Evolutionary conservation across 2,329 filamentous ascomycete genomes (phyloP).

Genomic region (Corniculantispora saksenae): DNA sequence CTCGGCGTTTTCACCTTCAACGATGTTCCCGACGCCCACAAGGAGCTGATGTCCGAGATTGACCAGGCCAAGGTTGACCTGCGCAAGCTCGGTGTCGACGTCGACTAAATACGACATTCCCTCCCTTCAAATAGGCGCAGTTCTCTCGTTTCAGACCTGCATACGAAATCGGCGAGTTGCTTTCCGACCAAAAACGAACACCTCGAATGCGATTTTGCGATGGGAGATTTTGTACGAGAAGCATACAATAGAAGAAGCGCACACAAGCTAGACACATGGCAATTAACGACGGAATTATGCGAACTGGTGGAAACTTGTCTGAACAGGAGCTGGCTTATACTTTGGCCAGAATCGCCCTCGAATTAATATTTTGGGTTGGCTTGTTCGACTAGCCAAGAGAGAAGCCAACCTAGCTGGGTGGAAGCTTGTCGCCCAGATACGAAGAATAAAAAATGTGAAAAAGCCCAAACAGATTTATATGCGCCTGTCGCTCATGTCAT

Average conservation of each 20-base stretch:
- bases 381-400: not conserved
- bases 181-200: not conserved
- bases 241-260: not conserved
- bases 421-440: not conserved
- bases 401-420: not conserved
- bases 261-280: not conserved
- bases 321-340: not conserved
- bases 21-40: slow-evolving; percentile 87
- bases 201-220: not conserved
- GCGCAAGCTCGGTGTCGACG: slow-evolving; percentile 71
- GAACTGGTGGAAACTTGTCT: not conserved
- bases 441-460: slow-evolving; percentile 6
- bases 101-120: slow-evolving; percentile 56
- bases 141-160: not conserved
- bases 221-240: not conserved
- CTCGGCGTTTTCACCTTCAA: slow-evolving; percentile 95
- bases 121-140: not conserved
- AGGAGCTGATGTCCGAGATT: slow-evolving; percentile 85
- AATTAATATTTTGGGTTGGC: not conserved
- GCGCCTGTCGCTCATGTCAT: slow-evolving; percentile 10
- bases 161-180: no score
- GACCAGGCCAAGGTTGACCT: slow-evolving; percentile 74
- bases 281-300: not conserved
- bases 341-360: not conserved
- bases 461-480: slow-evolving; percentile 25